A percentile compares a stretch with the other conserved stretches of the same genome.
Evolutionary conservation across 2,329 filamentous ascomycete species (phyloP).

Genomic region (Trichophyton benhamiae): DNA sequence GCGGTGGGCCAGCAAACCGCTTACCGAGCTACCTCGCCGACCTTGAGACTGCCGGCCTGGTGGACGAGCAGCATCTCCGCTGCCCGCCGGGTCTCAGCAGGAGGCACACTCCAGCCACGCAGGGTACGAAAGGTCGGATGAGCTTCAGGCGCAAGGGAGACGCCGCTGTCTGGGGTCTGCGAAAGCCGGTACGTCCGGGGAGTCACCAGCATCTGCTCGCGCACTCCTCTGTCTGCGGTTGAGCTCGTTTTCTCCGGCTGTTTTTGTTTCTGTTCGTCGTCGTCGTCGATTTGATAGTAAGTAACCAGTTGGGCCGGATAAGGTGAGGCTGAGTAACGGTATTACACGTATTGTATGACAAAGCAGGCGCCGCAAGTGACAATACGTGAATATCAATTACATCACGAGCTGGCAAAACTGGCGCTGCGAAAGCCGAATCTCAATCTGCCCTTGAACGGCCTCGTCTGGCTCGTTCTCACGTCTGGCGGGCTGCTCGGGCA

Average conservation of each 20-base stretch:
- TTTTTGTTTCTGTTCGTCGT: not conserved
- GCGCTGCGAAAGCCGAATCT: slow-evolving; percentile 34
- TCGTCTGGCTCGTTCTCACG: slow-evolving; percentile 1
- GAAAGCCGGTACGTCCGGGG: slow-evolving; percentile 32
- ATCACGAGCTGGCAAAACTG: slow-evolving; percentile 10
- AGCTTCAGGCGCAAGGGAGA: slow-evolving; percentile 15
- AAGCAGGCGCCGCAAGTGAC: not conserved
- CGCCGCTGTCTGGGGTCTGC: slow-evolving; percentile 26
- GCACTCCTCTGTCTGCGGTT: not conserved
- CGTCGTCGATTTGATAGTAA: not conserved
- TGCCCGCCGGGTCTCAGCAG: slow-evolving; percentile 15
- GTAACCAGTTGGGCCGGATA: not conserved
- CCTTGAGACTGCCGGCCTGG: slow-evolving; percentile 81
- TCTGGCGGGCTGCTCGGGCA: slow-evolving; percentile 36
- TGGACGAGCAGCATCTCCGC: slow-evolving; percentile 72
- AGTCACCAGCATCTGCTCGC: slow-evolving; percentile 31
- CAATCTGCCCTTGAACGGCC: slow-evolving; percentile 52
- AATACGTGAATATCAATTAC: not conserved
- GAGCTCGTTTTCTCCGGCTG: slow-evolving; percentile 6
- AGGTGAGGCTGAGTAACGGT: not conserved
- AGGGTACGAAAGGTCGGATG: slow-evolving; percentile 22
- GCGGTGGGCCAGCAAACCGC: not conserved
- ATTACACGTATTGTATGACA: not conserved
- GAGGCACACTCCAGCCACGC: slow-evolving; percentile 24
- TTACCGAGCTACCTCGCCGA: slow-evolving; percentile 85